Conservation (phyloP, 2,329 filamentous ascomycete species). For the Cladophialophora psammophila region DNA sequence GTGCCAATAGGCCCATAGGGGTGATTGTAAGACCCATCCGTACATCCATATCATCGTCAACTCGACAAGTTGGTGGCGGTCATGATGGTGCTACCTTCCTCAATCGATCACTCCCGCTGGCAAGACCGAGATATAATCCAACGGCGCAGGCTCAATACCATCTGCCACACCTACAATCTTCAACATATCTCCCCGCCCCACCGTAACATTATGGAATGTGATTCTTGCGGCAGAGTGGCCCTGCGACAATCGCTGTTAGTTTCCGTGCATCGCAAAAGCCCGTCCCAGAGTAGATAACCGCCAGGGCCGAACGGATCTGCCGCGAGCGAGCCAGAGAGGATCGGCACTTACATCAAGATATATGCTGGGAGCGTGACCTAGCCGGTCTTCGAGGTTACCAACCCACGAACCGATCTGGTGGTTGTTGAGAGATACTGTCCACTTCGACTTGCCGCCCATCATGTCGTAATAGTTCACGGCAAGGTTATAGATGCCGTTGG, state of each 20-base stretch:
- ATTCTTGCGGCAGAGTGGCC: conserved; percentile 70
- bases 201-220: conserved; percentile 61
- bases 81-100: neutral
- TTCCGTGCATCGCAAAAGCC: neutral
- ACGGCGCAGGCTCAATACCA: conserved; percentile 68
- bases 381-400: conserved; percentile 65
- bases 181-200: conserved; percentile 61
- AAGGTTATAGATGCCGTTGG: conserved; percentile 66
- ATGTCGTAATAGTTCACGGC: conserved; percentile 73
- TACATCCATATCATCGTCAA: neutral
- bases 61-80: neutral
- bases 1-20: no score
- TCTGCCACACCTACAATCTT: conserved; percentile 65
- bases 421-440: conserved; percentile 63
- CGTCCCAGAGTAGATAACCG: no score
- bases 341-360: conserved; percentile 1
- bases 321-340: neutral
- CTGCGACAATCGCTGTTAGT: conserved; percentile 55
- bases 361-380: conserved; percentile 62
- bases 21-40: neutral
- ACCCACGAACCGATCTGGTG: conserved; percentile 63
- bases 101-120: conserved; percentile 65
- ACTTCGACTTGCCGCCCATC: conserved; percentile 64
- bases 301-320: no score
- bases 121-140: conserved; percentile 72